These are phyloP conservation scores for Talaromyces sp. DNA, from an alignment of 2,329 filamentous ascomycete genomes.

Conservation along the genomic window DNA sequence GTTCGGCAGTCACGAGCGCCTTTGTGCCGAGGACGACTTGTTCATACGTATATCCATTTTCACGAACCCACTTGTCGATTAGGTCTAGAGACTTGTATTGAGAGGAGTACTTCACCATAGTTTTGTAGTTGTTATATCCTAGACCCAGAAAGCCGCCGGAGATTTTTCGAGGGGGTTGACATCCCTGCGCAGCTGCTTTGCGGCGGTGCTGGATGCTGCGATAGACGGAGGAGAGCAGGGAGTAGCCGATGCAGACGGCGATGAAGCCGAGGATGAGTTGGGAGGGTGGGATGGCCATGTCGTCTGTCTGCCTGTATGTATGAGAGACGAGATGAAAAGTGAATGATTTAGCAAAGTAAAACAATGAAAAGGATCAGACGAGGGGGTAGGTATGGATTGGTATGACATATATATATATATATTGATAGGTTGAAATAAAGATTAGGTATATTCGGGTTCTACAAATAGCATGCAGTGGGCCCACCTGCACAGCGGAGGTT, in stretches of 20 bases:
- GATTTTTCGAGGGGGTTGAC: background rate
- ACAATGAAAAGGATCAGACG: background rate
- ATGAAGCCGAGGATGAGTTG: conserved; percentile 8
- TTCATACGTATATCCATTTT: conserved; percentile 13
- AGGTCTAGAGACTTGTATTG: background rate
- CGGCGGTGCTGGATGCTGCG: background rate
- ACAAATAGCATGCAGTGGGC: background rate
- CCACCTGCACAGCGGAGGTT: too few species aligned
- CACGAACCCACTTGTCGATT: background rate
- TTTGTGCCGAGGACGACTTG: background rate
- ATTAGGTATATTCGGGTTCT: too few species aligned
- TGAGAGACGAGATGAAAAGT: too few species aligned
- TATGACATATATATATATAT: background rate
- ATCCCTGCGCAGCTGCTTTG: conserved; percentile 14
- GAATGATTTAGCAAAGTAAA: too few species aligned
- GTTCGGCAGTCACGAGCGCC: conserved; percentile 17
- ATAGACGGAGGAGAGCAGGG: conserved; percentile 1
- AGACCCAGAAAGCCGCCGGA: background rate
- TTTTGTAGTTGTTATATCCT: background rate
- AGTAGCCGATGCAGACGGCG: background rate
- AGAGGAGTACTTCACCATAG: background rate
- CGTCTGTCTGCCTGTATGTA: background rate
- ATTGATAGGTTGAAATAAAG: background rate
- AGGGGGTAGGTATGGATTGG: background rate
- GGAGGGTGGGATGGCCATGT: conserved; percentile 10